These are phyloP conservation scores for Pythium chondricola DNA, from an alignment of 352 stramenopile genomes.

Conservation along the genomic window DNA sequence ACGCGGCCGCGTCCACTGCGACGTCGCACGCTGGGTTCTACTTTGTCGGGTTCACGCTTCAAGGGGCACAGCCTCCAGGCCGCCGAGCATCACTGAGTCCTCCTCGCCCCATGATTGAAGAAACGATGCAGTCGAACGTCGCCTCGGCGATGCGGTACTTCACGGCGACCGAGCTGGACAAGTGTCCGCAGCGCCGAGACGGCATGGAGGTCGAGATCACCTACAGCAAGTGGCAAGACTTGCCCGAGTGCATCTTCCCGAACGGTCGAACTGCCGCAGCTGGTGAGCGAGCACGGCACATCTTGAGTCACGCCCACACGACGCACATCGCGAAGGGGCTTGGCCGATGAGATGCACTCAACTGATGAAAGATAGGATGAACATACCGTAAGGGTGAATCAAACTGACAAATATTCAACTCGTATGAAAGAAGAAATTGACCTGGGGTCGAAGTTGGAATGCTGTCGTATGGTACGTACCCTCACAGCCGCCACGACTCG, in stretches of 20 bases:
- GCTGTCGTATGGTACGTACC: no score
- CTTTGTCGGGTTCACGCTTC: constrained; percentile 64
- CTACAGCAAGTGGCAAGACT: constrained; percentile 62
- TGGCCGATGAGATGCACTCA: constrained; percentile 22
- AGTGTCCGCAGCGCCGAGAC: constrained; percentile 42
- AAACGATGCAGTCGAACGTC: constrained; percentile 32
- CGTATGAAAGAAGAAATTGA: constrained; percentile 6
- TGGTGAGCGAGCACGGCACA: constrained; percentile 72
- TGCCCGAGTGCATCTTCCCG: constrained; percentile 59
- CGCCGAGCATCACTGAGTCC: background rate
- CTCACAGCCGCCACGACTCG: no score
- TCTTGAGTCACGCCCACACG: constrained; percentile 67
- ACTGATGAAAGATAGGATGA: background rate
- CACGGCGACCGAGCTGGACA: constrained; percentile 62
- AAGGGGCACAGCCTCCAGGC: background rate
- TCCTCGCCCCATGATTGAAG: background rate
- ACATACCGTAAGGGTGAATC: no score
- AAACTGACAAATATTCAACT: no score
- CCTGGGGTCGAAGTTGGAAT: no score
- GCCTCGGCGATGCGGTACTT: constrained; percentile 71
- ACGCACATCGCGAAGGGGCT: constrained; percentile 49
- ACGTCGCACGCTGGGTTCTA: constrained; percentile 34
- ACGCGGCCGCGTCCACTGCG: background rate
- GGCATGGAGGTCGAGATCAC: constrained; percentile 54
- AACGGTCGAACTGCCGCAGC: constrained; percentile 47